Base-by-base conservation (phyloP, 352 stramenopile genomes). In the Phytopythium mirpurense region DNA sequence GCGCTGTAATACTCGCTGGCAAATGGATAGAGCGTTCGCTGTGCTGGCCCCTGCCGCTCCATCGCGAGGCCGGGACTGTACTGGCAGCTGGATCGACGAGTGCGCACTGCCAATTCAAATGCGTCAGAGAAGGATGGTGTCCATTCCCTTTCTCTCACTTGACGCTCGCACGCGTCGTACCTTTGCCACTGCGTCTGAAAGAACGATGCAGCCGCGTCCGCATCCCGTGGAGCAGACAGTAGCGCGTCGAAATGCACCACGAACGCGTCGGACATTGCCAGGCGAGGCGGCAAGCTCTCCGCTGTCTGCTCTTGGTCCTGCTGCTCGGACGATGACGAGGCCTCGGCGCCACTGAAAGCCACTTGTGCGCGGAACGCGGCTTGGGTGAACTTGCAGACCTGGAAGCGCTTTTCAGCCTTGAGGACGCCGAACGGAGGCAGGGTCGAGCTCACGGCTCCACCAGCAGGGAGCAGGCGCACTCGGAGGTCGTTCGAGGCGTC, bases 371-470 rank as follows among this genome's bases (percentile, higher is more conserved):
- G 59, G 53, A 93, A 89, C 12, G 31, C 54, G 1, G 57, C 57
- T 26, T 76, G 70, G 0, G 70, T 66, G 31, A 91, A 93, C 11
- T 68, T 70, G 50, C 74, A 73, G n/a, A 91, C 36, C 16, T 72
- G 72, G 43, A 90, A 90, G 0, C 73, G 66, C 45, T 90, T 90
- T 43, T 86, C 70, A 6, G 60, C 68, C 58, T 80, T 86, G 60
- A 90, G 66, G 12, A 74, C 66, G 0, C 67, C 83, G 59, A 79
- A 88, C 18, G 74, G 72, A 11, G 67, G 62, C 12, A 93, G 59
- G 21, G 51, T 78, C 16, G 60, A 71, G 40, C 62, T 68, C 2
- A 67, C 72, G 38, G 53, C 53, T 6, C 72, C 75, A 8, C 65
- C 65, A 18, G 76, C 54, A 23, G 68, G 60, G 34, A 88, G 27